phyloP scores from a whole-genome alignment of 345 rosid species.

The Aegle marmelos region DNA sequence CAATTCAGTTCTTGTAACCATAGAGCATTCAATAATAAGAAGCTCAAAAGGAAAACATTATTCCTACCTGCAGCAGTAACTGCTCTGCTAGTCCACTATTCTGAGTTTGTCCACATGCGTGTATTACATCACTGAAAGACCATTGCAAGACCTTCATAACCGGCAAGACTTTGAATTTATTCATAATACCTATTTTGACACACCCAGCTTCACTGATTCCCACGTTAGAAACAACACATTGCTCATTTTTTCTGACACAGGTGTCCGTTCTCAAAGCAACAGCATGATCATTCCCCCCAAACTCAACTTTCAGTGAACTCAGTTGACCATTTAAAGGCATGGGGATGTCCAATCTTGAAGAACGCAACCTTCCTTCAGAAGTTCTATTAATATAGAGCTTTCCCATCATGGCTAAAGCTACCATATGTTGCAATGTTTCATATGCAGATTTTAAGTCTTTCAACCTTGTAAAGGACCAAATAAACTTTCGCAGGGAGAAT shows the following conservation, averaged over 20 bases:
- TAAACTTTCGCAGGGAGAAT: constrained; percentile 45
- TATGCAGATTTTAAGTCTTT: constrained; percentile 69
- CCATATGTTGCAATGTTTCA: constrained; percentile 71
- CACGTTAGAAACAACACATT: constrained; percentile 10
- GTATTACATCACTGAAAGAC: constrained; percentile 64
- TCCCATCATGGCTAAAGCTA: constrained; percentile 41
- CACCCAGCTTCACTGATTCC: constrained; percentile 23
- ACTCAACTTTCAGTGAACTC: constrained; percentile 31
- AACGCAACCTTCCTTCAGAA: constrained; percentile 27
- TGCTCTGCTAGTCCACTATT: constrained; percentile 61
- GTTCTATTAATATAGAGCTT: constrained; percentile 23
- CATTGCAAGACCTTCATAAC: constrained; percentile 35
- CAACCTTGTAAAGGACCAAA: constrained; percentile 63
- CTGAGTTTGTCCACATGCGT: constrained; percentile 56
- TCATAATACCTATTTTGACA: constrained; percentile 20
- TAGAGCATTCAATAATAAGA: background rate
- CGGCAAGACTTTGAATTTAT: constrained; percentile 20
- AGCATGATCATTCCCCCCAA: constrained; percentile 26
- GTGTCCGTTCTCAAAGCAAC: constrained; percentile 19
- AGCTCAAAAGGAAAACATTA: background rate
- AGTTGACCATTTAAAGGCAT: constrained; percentile 44
- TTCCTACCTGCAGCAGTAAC: constrained; percentile 70
- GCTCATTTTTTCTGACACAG: constrained; percentile 22
- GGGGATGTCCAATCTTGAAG: constrained; percentile 69
- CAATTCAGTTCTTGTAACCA: background rate